Conservation (phyloP, 208 protist species). For the Leishmania mexicana region DNA sequence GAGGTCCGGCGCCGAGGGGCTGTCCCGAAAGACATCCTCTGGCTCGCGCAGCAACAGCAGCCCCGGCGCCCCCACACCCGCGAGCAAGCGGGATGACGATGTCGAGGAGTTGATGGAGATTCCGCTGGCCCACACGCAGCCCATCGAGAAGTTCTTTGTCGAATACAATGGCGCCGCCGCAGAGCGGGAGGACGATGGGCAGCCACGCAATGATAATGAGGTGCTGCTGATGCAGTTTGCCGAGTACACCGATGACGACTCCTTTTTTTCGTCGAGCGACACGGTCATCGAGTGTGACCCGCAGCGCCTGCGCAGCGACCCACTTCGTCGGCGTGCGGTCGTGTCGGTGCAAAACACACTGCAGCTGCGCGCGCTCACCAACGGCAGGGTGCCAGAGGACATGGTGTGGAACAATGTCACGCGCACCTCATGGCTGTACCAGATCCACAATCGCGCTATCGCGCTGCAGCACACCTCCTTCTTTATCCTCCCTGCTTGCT, state of each 20-base stretch:
- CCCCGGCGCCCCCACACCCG: slow-evolving; percentile 21
- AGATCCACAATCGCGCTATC: slow-evolving; percentile 80
- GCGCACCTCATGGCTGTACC: slow-evolving; percentile 67
- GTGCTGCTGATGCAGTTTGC: slow-evolving; percentile 84
- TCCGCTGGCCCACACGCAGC: slow-evolving; percentile 39
- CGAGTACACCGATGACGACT: slow-evolving; percentile 93
- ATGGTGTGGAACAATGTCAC: slow-evolving; percentile 44
- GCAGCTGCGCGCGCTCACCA: slow-evolving; percentile 52
- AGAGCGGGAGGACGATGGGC: slow-evolving; percentile 33
- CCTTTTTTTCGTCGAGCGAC: slow-evolving; percentile 80
- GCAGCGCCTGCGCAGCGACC: slow-evolving; percentile 53
- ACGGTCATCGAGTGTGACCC: slow-evolving; percentile 69
- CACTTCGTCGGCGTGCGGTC: slow-evolving; percentile 46
- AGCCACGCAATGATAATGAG: slow-evolving; percentile 75
- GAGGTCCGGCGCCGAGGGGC: slow-evolving; percentile 3
- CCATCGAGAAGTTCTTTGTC: slow-evolving; percentile 86
- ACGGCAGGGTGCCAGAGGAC: slow-evolving; percentile 64
- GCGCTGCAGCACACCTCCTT: slow-evolving; percentile 83
- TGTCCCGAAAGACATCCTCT: slow-evolving; percentile 16
- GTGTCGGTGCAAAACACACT: slow-evolving; percentile 73
- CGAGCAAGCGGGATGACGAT: slow-evolving; percentile 21
- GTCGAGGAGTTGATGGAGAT: slow-evolving; percentile 83
- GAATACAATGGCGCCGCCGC: slow-evolving; percentile 48
- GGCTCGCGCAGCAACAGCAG: slow-evolving; percentile 23
- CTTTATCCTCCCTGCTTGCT: slow-evolving; percentile 83